Conservation (phyloP, 192 early-diverging fungal species). For the Dispira simplex region DNA sequence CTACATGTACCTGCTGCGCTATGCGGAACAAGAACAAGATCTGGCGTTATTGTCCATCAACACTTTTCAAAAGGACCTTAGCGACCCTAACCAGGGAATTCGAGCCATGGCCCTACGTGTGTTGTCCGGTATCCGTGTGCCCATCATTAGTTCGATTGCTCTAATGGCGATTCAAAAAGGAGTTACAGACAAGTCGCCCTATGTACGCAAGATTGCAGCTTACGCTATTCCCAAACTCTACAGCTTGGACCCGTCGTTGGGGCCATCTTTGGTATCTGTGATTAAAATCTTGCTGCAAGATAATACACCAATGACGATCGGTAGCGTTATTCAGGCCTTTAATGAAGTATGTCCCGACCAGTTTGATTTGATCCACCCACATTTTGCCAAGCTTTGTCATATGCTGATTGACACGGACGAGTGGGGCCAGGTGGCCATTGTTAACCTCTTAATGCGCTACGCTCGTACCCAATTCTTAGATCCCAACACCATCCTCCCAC, state of each 20-base stretch:
- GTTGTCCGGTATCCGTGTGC: constrained; percentile 88
- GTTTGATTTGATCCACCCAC: constrained; percentile 73
- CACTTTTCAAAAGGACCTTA: constrained; percentile 93
- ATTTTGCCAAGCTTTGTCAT: constrained; percentile 75
- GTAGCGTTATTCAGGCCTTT: constrained; percentile 73
- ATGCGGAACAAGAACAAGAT: constrained; percentile 94
- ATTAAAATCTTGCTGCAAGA: constrained; percentile 68
- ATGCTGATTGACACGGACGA: constrained; percentile 84
- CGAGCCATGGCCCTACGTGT: constrained; percentile 91
- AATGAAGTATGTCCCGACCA: constrained; percentile 72
- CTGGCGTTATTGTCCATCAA: constrained; percentile 90
- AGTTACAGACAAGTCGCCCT: constrained; percentile 70
- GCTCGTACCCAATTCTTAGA: constrained; percentile 36
- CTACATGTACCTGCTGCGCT: constrained; percentile 89
- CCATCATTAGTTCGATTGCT: constrained; percentile 81
- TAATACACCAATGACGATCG: constrained; percentile 72
- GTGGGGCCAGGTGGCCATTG: constrained; percentile 86
- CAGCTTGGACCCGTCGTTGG: constrained; percentile 63
- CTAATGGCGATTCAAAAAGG: constrained; percentile 82
- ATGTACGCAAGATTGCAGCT: constrained; percentile 87
- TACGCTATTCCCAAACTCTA: constrained; percentile 68
- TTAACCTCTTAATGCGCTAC: constrained; percentile 68
- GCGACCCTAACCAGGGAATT: constrained; percentile 84
- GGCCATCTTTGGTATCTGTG: constrained; percentile 59
- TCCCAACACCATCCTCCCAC: constrained; percentile 1